These are phyloP conservation scores for Paraglomus brasilianum DNA, from an alignment of 192 early-diverging fungal species.

Conservation along the genomic window DNA sequence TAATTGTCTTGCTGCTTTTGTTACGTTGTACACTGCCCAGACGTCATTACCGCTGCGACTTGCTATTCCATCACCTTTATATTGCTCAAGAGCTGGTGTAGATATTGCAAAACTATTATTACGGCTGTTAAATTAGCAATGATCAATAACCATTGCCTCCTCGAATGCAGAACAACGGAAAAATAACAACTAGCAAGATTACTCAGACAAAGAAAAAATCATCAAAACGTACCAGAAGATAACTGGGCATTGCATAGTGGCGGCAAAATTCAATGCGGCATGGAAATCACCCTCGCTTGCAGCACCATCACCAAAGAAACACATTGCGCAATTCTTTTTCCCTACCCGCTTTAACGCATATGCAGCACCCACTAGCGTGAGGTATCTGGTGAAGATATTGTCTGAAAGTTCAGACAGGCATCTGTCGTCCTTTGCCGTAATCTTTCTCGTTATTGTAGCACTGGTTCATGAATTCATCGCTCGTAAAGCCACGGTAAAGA, in stretches of 20 bases:
- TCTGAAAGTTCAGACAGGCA: slow-evolving; percentile 97
- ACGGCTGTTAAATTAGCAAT: slow-evolving; percentile 52
- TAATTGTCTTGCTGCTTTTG: slow-evolving; percentile 77
- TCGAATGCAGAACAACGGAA: neutral
- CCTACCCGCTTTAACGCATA: slow-evolving; percentile 86
- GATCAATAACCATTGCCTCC: neutral
- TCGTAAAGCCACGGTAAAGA: slow-evolving; percentile 66
- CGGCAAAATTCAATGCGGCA: slow-evolving; percentile 95
- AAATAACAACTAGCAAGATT: no score
- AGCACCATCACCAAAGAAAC: slow-evolving; percentile 98
- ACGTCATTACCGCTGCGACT: slow-evolving; percentile 95
- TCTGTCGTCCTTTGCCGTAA: slow-evolving; percentile 95
- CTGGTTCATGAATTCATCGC: slow-evolving; percentile 96
- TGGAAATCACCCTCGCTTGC: slow-evolving; percentile 98
- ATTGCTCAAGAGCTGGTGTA: slow-evolving; percentile 93
- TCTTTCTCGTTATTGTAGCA: slow-evolving; percentile 90
- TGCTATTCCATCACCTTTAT: slow-evolving; percentile 96
- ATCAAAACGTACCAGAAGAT: slow-evolving; percentile 75
- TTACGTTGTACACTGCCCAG: slow-evolving; percentile 95
- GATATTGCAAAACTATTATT: slow-evolving; percentile 99
- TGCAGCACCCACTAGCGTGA: slow-evolving; percentile 88
- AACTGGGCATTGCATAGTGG: slow-evolving; percentile 85
- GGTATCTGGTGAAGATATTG: slow-evolving; percentile 98
- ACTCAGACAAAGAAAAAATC: neutral
- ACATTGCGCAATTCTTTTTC: slow-evolving; percentile 77